A percentile compares a stretch with the other conserved stretches of the same genome.
These are phyloP conservation scores for Venturia nashicola DNA, from an alignment of 2,329 filamentous ascomycete genomes.

Conservation along the genomic window DNA sequence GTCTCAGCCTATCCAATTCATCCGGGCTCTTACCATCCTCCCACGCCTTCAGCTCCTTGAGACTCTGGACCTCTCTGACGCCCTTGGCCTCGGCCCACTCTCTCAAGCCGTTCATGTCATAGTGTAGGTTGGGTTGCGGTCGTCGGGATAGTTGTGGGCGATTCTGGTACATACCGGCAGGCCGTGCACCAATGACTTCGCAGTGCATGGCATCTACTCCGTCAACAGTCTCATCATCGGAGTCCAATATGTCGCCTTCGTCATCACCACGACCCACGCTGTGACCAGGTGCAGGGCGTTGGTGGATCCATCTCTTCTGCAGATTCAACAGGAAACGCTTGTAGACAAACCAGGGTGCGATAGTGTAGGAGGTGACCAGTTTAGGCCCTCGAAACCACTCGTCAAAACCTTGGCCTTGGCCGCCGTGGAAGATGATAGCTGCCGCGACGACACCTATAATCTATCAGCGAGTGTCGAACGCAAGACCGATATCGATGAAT, in stretches of 20 bases:
- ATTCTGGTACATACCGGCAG: neutral
- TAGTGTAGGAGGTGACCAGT: neutral
- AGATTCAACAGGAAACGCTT: neutral
- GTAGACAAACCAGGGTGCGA: neutral
- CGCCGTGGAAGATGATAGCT: neutral
- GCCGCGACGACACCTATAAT: neutral
- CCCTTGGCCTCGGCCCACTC: neutral
- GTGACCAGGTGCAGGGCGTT: neutral
- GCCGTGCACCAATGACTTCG: neutral
- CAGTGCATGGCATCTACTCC: neutral
- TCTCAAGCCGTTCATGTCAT: neutral
- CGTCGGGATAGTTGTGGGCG: neutral
- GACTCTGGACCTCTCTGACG: neutral
- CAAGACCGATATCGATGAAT: neutral
- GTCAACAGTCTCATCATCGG: neutral
- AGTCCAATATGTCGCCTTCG: neutral
- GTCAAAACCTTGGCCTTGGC: neutral
- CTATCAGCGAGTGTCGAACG: neutral
- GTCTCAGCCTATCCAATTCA: neutral
- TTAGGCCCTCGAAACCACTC: constrained; percentile 1
- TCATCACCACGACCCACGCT: neutral
- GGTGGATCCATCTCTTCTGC: neutral
- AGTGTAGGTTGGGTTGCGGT: neutral
- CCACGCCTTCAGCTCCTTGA: neutral
- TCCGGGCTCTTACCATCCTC: neutral